Evolutionary conservation across 192 early-diverging fungal genomes (phyloP), one percentile per base, ranked within the genome.

Genomic region (Coemansia umbellata): DNA sequence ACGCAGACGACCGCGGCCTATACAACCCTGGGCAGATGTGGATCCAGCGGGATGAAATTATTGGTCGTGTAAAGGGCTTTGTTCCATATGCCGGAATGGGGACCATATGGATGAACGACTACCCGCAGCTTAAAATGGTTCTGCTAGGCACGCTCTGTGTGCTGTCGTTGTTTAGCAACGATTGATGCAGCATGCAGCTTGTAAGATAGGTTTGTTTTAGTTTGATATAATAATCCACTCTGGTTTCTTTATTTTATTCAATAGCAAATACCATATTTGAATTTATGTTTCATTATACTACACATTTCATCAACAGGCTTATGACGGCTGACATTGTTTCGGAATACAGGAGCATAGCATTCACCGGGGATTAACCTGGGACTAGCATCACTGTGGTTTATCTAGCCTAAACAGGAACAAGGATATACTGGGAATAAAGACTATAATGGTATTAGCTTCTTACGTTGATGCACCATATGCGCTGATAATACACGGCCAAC

Each of bases 71-170:
- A 17, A 78, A 82, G 59, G 90, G 88, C 14, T 93, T 89, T 72
- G 66, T 97, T 42, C 93, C 93, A 13, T 91, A 94, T 59, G 81
- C 94, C 17, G 95, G 96, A 44, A 95, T 95, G 87, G 86, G 94
- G 21, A 97, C 93, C 10, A 98, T 98, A 48, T 70, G 91, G 40
- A 87, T 98, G 85, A 97, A 94, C 64, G 93, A 97, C 55, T 95
- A 91, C 48, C 94, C 94, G 58, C 83, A 91, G 72, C 67, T 94
- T n/a, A 98, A 98, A 65, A 83, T 78, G 37, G 83, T 82, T 0
- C 78, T 97, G 18, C 65, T 97, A 51, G 87, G 81, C 21, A 82
- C 81, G 4, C 78, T 98, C 30, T 87, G 87, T 31, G 60, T 91
- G 27, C 66, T 87, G 50, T 85, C 83, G 24, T 64, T 93, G 54